Evolutionary conservation across 768 basidiomycete genomes (phyloP).

Genomic region (Suillus subaureus): DNA sequence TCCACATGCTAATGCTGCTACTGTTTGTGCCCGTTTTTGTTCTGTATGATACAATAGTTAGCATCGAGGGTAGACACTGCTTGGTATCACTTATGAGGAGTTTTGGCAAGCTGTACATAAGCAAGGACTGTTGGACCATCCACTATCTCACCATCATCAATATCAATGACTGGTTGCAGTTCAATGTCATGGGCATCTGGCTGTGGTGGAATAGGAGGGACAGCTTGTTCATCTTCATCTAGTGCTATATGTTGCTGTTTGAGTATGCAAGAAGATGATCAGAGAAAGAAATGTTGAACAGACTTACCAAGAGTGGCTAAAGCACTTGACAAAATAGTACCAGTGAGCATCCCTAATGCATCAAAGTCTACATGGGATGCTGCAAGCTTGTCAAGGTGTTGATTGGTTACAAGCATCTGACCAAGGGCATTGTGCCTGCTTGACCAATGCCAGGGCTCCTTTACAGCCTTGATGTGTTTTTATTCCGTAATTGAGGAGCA

Average conservation of each 20-base stretch:
- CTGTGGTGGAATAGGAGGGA: background rate
- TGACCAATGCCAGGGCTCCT: background rate
- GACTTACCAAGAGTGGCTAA: background rate
- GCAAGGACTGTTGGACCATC: background rate
- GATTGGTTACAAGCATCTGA: background rate
- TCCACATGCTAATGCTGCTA: background rate
- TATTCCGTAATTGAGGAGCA: background rate
- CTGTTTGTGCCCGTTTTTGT: background rate
- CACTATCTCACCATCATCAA: background rate
- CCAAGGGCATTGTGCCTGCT: background rate
- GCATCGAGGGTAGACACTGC: background rate
- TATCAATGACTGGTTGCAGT: background rate
- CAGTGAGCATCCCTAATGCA: conserved; percentile 14
- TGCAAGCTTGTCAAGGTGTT: background rate
- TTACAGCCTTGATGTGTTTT: background rate
- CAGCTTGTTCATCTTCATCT: background rate
- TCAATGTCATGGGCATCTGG: background rate
- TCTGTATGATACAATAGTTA: background rate
- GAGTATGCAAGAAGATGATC: background rate
- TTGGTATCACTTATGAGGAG: background rate
- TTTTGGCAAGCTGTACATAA: too few relatives aligned
- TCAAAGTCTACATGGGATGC: background rate
- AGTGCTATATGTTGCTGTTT: background rate
- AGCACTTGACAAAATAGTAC: background rate
- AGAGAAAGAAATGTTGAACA: too few relatives aligned